Percentiles rank a stretch among this genome's conserved stretches.
Conservation (phyloP, 805 yeast genomes). For the Metschnikowia peoriensis region DNA sequence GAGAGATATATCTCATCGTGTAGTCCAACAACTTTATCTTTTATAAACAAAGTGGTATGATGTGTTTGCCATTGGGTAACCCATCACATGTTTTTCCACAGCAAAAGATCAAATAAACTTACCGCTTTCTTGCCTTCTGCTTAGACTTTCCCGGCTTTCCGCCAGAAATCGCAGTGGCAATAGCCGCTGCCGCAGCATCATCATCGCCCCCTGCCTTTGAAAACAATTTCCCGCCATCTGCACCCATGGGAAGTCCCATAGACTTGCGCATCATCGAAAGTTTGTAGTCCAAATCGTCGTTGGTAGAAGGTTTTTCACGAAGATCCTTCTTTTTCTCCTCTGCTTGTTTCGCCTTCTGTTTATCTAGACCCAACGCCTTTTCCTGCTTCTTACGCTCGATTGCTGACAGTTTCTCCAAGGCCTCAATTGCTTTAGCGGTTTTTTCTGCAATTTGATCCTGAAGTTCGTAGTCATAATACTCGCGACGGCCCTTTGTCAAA, state of each 20-base stretch:
- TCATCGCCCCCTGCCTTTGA: neutral
- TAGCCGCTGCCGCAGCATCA: neutral
- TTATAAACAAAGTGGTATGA: no score
- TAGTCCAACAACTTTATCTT: no score
- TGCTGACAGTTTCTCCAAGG: slow-evolving; percentile 71
- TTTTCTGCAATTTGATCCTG: slow-evolving; percentile 59
- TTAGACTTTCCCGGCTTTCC: slow-evolving; percentile 1
- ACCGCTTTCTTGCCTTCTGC: slow-evolving; percentile 7
- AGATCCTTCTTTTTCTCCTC: slow-evolving; percentile 26
- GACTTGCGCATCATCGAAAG: slow-evolving; percentile 27
- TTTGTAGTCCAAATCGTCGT: slow-evolving; percentile 37
- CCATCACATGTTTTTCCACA: no score
- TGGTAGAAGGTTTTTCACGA: slow-evolving; percentile 31
- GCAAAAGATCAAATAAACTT: neutral
- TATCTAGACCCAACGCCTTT: slow-evolving; percentile 20
- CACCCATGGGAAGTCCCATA: slow-evolving; percentile 22
- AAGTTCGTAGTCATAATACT: slow-evolving; percentile 58
- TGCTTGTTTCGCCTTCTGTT: slow-evolving; percentile 20
- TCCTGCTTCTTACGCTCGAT: slow-evolving; percentile 51
- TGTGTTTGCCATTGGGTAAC: no score
- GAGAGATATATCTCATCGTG: no score
- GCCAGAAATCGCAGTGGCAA: neutral
- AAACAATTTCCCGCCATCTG: slow-evolving; percentile 8
- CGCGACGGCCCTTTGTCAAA: slow-evolving; percentile 55
- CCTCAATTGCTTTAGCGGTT: slow-evolving; percentile 56